Evolutionary conservation across 805 yeast genomes (phyloP).

Genomic region (Lachancea sp.): DNA sequence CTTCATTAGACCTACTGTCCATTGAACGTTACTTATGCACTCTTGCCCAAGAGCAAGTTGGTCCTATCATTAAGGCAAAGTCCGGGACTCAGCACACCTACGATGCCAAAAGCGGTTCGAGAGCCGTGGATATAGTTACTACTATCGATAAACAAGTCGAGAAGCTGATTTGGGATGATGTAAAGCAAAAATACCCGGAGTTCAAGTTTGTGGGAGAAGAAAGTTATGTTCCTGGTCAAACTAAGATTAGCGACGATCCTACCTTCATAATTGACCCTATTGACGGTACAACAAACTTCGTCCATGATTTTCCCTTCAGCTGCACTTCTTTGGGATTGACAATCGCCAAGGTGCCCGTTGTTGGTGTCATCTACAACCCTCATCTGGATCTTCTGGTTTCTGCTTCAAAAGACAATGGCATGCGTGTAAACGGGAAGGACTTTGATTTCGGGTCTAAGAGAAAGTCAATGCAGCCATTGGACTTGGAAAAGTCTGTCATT

Average conservation of each 20-base stretch:
- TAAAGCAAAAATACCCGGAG: constrained; percentile 38
- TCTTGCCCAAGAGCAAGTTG: constrained; percentile 32
- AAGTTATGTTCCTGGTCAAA: constrained; percentile 43
- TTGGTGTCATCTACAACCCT: constrained; percentile 62
- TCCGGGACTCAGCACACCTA: constrained; percentile 39
- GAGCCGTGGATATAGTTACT: constrained; percentile 57
- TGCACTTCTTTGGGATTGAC: constrained; percentile 61
- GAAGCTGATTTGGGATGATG: constrained; percentile 30
- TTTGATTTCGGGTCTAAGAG: constrained; percentile 59
- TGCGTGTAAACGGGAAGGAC: constrained; percentile 42
- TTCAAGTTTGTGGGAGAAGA: constrained; percentile 58
- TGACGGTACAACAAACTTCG: constrained; percentile 58
- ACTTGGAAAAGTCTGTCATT: constrained; percentile 78
- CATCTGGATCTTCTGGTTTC: constrained; percentile 45
- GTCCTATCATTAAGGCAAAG: constrained; percentile 43
- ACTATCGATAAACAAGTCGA: constrained; percentile 58
- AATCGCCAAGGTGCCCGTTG: constrained; percentile 42
- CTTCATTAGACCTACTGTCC: constrained; percentile 17
- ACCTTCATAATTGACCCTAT: constrained; percentile 58
- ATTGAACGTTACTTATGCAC: constrained; percentile 26
- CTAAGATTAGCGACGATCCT: constrained; percentile 43
- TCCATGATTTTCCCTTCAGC: constrained; percentile 54
- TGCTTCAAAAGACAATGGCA: constrained; percentile 51
- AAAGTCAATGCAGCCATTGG: constrained; percentile 72
- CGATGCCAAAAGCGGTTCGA: constrained; percentile 30